Percentiles rank a stretch among this genome's conserved stretches.
These are phyloP conservation scores for Nannochloris sp. DNA, from an alignment of 139 green algal genomes.

Conservation along the genomic window DNA sequence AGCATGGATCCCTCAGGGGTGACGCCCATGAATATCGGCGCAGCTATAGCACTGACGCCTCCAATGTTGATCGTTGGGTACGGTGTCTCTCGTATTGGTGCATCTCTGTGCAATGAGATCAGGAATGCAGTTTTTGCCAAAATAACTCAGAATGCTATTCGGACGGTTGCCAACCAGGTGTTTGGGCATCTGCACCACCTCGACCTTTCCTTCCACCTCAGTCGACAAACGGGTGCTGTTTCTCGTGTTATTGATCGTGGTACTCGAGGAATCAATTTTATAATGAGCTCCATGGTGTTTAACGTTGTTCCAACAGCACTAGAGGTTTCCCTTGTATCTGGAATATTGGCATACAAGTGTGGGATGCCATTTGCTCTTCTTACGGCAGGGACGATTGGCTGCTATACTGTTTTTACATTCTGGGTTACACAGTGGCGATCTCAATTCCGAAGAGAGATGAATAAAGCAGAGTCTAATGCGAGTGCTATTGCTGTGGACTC, in stretches of 20 bases:
- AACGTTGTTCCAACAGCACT: slow-evolving; percentile 91
- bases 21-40: slow-evolving; percentile 17
- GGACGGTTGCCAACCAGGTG: slow-evolving; percentile 52
- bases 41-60: slow-evolving; percentile 45
- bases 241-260: slow-evolving; percentile 82
- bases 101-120: slow-evolving; percentile 68
- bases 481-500: slow-evolving; percentile 68
- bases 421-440: slow-evolving; percentile 79
- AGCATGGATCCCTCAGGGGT: slow-evolving; percentile 35
- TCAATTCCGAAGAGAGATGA: slow-evolving; percentile 79
- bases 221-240: slow-evolving; percentile 78
- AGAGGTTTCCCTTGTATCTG: slow-evolving; percentile 74
- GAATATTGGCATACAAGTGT: slow-evolving; percentile 84
- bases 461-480: slow-evolving; percentile 66
- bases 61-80: slow-evolving; percentile 69
- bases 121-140: slow-evolving; percentile 85
- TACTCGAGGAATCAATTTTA: slow-evolving; percentile 91
- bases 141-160: slow-evolving; percentile 66
- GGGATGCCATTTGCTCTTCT: slow-evolving; percentile 73
- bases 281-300: slow-evolving; percentile 82
- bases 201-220: slow-evolving; percentile 84
- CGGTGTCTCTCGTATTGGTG: slow-evolving; percentile 46
- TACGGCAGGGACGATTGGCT: slow-evolving; percentile 69
- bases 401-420: slow-evolving; percentile 88
- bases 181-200: slow-evolving; percentile 86